Evolutionary conservation across 2,329 filamentous ascomycete genomes (phyloP), one percentile per base, ranked within the genome.

Genomic region (Daldinia sp.): DNA sequence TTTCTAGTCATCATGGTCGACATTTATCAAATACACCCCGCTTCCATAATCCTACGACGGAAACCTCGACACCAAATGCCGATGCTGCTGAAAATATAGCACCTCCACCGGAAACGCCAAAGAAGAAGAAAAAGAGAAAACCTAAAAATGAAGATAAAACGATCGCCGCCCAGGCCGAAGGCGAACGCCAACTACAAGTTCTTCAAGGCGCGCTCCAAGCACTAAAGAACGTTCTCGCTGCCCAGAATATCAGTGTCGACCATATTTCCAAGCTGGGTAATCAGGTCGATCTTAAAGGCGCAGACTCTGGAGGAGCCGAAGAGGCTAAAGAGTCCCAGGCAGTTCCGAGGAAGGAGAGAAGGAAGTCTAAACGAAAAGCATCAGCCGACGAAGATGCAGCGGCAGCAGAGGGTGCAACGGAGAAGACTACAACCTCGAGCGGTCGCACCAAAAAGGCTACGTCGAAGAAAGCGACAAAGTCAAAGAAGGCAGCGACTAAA

Each of bases 131-230:
- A 41, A 64, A 59, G 39, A 45, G 7, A 3, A 45, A 45, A n/a
- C 13, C 39, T 15, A 67, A 69, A 19, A 32, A 61, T 13, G 67
- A 49, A 19, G 23, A 53, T 7, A 25, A 61, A 69, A 61, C 48
- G 10, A 15, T 48, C 6, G 39, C 62, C 15, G 32, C 49, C 19
- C 23, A 60, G 11, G n/a, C 32, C 13, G 67, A 71, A 53, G 53
- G 55, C 27, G 27, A 61, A 41, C 70, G 71, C 39, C 73, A 78
- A 55, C 66, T 76, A 47, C 68, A 75, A 23, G 70, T 76, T 1
- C 67, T 81, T 8, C 63, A 75, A 37, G 77, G 76, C 13, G 78
- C 78, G 11, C 67, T 81, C 51, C 64, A 70, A 11, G 73, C 78
- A 3, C 64, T 81, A 51, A 77, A 77, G 64, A 76, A 73, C 35